Evolutionary conservation across 2,329 filamentous ascomycete species (phyloP).

Genomic region (Sporothrix euskadiensis): DNA sequence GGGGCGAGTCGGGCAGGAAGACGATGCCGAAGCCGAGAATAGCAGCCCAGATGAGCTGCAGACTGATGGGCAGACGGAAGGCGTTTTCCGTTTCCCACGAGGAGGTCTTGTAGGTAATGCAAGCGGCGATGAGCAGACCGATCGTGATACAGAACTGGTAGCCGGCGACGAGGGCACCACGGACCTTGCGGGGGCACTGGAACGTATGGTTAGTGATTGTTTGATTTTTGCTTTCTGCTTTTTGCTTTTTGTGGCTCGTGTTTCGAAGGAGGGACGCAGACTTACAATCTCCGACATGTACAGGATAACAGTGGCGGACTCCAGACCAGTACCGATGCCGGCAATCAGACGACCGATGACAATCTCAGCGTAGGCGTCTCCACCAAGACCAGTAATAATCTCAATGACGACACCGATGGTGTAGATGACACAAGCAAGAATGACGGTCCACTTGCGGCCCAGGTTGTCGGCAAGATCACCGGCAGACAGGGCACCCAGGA

Average conservation of each 20-base stretch:
- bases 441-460: conserved; percentile 71
- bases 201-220: background rate
- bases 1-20: conserved; percentile 79
- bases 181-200: conserved; percentile 62
- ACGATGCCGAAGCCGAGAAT: conserved; percentile 72
- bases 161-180: conserved; percentile 52
- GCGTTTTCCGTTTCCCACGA: conserved; percentile 61
- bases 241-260: background rate
- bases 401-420: conserved; percentile 67
- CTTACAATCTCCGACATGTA: conserved; percentile 80
- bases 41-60: conserved; percentile 79
- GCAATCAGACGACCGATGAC: conserved; percentile 73
- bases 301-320: conserved; percentile 75
- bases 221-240: too few species aligned
- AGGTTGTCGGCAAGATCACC: conserved; percentile 76
- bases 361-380: conserved; percentile 59
- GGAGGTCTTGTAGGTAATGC: conserved; percentile 71
- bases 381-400: conserved; percentile 51
- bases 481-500: conserved; percentile 75
- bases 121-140: conserved; percentile 56
- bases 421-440: conserved; percentile 70
- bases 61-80: conserved; percentile 77
- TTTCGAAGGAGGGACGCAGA: background rate
- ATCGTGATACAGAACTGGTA: conserved; percentile 75
- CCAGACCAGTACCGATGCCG: conserved; percentile 76